A percentile compares a stretch with the other conserved stretches of the same genome.
Evolutionary conservation across 495 filamentous ascomycete species (phyloP).

Genomic region (Aspergillus avenaceus): DNA sequence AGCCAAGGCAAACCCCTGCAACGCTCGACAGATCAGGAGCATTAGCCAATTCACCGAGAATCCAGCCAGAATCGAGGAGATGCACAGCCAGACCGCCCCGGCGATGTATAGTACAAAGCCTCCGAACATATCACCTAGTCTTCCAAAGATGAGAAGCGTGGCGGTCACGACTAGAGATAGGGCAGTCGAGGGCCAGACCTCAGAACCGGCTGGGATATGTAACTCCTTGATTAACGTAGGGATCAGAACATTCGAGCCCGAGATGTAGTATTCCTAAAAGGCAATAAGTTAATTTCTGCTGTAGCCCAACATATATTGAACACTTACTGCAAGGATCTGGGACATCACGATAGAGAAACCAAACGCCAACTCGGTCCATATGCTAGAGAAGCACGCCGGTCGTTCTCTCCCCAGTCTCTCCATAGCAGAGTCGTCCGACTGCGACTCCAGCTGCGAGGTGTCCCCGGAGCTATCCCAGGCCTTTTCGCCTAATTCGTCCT

Average conservation of each 20-base stretch:
- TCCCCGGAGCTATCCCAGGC: not conserved
- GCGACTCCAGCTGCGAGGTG: constrained; percentile 2
- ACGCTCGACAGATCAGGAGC: constrained; percentile 71
- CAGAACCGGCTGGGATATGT: constrained; percentile 56
- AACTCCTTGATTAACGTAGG: constrained; percentile 62
- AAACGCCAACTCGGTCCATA: constrained; percentile 64
- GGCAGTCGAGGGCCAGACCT: constrained; percentile 77
- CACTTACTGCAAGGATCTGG: constrained; percentile 61
- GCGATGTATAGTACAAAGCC: constrained; percentile 66
- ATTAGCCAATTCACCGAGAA: constrained; percentile 66
- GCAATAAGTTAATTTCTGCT: constrained; percentile 7
- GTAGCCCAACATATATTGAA: not conserved
- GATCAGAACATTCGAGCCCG: constrained; percentile 79
- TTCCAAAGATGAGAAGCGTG: constrained; percentile 73
- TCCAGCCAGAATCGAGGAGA: constrained; percentile 71
- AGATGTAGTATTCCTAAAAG: constrained; percentile 69
- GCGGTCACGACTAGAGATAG: constrained; percentile 70
- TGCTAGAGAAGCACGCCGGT: constrained; percentile 58
- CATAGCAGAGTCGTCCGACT: not conserved
- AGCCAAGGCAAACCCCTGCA: constrained; percentile 75
- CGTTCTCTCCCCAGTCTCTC: constrained; percentile 59
- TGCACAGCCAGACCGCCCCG: constrained; percentile 66
- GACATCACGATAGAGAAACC: constrained; percentile 70
- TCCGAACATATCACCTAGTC: constrained; percentile 74
- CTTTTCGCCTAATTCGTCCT: not conserved